A percentile compares a stretch with the other conserved stretches of the same genome.
phyloP scores from a whole-genome alignment of 2,329 filamentous ascomycete species.

The Arachnomyces sp. region DNA sequence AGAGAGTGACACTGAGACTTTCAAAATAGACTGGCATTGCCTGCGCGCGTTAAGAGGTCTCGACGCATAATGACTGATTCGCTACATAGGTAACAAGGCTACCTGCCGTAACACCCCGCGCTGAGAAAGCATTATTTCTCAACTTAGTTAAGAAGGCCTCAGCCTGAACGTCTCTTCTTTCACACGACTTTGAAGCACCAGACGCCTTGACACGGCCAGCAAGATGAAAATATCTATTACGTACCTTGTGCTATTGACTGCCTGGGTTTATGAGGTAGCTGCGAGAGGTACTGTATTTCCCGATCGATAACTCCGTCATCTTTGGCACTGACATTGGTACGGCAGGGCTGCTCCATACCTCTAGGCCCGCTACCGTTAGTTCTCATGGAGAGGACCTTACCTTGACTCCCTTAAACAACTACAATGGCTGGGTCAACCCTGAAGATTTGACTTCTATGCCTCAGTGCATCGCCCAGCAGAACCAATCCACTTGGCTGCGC shows the following conservation, averaged over 20 bases:
- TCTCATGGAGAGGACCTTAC: neutral
- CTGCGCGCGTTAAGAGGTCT: too few species aligned
- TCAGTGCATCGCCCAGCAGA: constrained; percentile 28
- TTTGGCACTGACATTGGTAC: constrained; percentile 2
- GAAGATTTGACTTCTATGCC: constrained; percentile 27
- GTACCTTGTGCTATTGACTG: constrained; percentile 2
- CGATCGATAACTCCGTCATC: neutral
- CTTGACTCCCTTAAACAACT: constrained; percentile 14
- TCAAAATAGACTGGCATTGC: too few species aligned
- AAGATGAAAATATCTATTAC: constrained; percentile 3
- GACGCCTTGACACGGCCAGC: too few species aligned
- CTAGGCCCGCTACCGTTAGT: neutral
- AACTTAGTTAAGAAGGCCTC: too few species aligned
- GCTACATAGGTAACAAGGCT: too few species aligned
- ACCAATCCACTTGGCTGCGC: constrained; percentile 22
- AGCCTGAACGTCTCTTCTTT: too few species aligned
- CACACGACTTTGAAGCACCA: too few species aligned
- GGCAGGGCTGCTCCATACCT: constrained; percentile 1
- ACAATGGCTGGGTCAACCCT: constrained; percentile 26
- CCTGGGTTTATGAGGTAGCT: constrained; percentile 1
- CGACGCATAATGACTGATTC: too few species aligned
- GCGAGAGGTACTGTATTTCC: constrained; percentile 6
- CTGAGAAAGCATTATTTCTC: too few species aligned
- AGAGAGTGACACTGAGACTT: too few species aligned
- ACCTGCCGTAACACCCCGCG: too few species aligned